Percentiles rank a stretch among this genome's conserved stretches.
These are phyloP conservation scores for Coemansia sp. DNA, from an alignment of 192 early-diverging fungal species.

Conservation along the genomic window DNA sequence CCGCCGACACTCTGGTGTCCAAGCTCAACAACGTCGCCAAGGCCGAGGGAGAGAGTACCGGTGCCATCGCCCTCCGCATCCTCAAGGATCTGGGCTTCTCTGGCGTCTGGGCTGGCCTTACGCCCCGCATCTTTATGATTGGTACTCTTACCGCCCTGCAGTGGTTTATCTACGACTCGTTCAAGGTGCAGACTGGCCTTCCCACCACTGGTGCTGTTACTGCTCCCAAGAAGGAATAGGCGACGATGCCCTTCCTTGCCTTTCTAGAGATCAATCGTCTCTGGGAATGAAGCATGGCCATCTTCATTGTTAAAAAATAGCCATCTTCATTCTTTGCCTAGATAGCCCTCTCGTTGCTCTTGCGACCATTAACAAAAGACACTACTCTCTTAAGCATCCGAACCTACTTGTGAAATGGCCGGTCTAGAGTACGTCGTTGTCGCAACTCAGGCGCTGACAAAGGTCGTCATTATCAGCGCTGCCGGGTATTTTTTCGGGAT, in stretches of 20 bases:
- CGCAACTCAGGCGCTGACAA: conserved; percentile 27
- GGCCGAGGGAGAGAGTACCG: conserved; percentile 58
- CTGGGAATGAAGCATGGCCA: not conserved
- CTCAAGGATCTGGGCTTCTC: conserved; percentile 62
- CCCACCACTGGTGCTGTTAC: conserved; percentile 63
- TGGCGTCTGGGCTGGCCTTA: conserved; percentile 77
- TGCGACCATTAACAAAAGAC: not conserved
- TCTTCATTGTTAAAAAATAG: not conserved
- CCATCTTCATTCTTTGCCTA: not conserved
- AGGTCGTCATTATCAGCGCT: conserved; percentile 18
- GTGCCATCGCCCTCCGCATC: conserved; percentile 47
- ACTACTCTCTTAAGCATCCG: not conserved
- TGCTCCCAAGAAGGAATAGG: conserved; percentile 51
- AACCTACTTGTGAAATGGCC: conserved; percentile 7
- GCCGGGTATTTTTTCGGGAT: conserved; percentile 19
- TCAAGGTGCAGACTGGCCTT: conserved; percentile 69
- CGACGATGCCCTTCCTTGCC: not conserved
- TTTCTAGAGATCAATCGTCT: not conserved
- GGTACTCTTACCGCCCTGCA: conserved; percentile 86
- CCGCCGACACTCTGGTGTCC: conserved; percentile 79
- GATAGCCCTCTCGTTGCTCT: not conserved
- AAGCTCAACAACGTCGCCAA: conserved; percentile 64
- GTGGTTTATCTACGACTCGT: conserved; percentile 82
- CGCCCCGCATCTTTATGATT: conserved; percentile 87
- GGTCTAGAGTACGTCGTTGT: conserved; percentile 16